phyloP scores from a whole-genome alignment of 1,139 yeast species.

The Geotrichum fermentans region DNA sequence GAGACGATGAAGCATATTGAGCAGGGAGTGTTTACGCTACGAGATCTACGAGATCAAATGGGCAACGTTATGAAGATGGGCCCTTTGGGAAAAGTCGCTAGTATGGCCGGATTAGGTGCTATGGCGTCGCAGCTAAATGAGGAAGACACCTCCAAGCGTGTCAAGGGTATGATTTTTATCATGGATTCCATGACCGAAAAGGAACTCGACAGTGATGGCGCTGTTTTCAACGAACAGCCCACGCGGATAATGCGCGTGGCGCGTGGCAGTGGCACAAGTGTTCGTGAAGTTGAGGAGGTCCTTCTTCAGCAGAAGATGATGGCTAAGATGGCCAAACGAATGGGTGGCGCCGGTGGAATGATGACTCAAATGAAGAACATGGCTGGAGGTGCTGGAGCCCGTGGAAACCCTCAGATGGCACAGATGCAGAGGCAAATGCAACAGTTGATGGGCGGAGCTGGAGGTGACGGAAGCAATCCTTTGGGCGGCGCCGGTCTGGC shows the following conservation, averaged over 20 bases:
- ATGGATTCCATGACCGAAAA: conserved; percentile 95
- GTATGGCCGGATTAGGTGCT: conserved; percentile 82
- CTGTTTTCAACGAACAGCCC: conserved; percentile 74
- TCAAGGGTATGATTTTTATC: conserved; percentile 85
- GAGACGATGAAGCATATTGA: conserved; percentile 89
- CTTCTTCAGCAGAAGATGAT: conserved; percentile 89
- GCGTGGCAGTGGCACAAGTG: conserved; percentile 92
- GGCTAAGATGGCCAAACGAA: conserved; percentile 84
- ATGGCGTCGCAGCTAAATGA: conserved; percentile 78
- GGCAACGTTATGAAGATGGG: conserved; percentile 95
- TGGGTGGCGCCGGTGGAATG: conserved; percentile 50
- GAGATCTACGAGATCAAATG: conserved; percentile 94
- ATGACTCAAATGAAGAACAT: conserved; percentile 40
- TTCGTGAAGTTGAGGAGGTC: conserved; percentile 89
- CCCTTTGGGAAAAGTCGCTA: conserved; percentile 85
- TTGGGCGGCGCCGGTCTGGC: conserved; percentile 36
- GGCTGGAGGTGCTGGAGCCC: conserved; percentile 28
- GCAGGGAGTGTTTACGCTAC: conserved; percentile 88
- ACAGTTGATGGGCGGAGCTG: conserved; percentile 35
- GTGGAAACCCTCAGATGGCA: conserved; percentile 37
- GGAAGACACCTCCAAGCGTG: conserved; percentile 75
- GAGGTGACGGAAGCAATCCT: conserved; percentile 35
- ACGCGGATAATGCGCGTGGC: conserved; percentile 86
- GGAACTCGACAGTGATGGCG: conserved; percentile 89
- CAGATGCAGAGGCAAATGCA: conserved; percentile 39